phyloP scores from a whole-genome alignment of 2,329 filamentous ascomycete genomes.

The Lecanicillium sp. region DNA sequence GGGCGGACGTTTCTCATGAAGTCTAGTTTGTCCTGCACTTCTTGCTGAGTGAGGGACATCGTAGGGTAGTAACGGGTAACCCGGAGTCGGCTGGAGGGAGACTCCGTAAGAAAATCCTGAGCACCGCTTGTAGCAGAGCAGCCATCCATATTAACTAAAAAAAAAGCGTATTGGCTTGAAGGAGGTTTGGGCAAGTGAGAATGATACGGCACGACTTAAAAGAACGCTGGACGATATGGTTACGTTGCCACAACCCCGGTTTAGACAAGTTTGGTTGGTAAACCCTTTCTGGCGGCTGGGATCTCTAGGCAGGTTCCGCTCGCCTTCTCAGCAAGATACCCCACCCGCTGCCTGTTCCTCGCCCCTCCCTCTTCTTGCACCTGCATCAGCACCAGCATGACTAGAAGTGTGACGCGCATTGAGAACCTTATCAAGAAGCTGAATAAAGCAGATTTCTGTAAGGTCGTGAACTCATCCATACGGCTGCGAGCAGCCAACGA shows the following conservation, averaged over 20 bases:
- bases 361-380: too few relatives aligned
- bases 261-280: too few relatives aligned
- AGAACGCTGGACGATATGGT: too few relatives aligned
- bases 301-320: too few relatives aligned
- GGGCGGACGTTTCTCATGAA: background rate
- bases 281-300: too few relatives aligned
- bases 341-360: too few relatives aligned
- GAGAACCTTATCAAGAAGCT: slow-evolving; percentile 1
- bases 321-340: too few relatives aligned
- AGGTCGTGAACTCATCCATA: slow-evolving; percentile 2
- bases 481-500: background rate
- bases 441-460: background rate
- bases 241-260: too few relatives aligned
- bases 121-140: background rate
- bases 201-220: background rate
- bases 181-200: background rate
- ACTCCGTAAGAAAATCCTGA: background rate
- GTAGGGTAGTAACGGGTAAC: background rate
- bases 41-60: background rate
- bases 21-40: background rate
- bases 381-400: background rate
- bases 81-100: background rate
- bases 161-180: background rate
- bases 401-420: slow-evolving; percentile 1
- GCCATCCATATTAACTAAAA: background rate